Percentiles rank a stretch among this genome's conserved stretches.
phyloP scores from a whole-genome alignment of 2,329 filamentous ascomycete species.

The Falciphora oryzae region DNA sequence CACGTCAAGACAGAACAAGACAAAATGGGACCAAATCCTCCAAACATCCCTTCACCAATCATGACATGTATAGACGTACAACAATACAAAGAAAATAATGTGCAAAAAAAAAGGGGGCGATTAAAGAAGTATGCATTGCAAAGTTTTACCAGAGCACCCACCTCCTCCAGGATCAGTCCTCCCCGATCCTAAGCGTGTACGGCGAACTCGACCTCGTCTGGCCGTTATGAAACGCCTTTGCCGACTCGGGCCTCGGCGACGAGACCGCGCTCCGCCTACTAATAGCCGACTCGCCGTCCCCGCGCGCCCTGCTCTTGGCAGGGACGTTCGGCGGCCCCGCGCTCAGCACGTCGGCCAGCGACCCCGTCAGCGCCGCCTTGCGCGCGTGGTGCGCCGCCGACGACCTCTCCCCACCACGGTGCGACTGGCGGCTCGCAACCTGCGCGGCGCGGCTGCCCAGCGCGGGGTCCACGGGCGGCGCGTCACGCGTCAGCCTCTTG shows the following conservation, averaged over 20 bases:
- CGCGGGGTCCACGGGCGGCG: conserved; percentile 6
- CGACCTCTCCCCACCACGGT: neutral
- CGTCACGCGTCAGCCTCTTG: neutral
- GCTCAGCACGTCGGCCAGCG: conserved; percentile 1
- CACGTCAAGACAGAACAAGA: too few species aligned
- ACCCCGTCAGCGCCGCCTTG: neutral
- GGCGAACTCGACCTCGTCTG: conserved; percentile 8
- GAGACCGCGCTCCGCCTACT: neutral
- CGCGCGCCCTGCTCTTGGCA: neutral
- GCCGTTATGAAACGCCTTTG: neutral
- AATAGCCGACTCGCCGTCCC: neutral
- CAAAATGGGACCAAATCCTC: too few species aligned
- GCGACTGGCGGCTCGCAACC: neutral
- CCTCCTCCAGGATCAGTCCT: neutral
- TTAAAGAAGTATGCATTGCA: too few species aligned
- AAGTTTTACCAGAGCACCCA: too few species aligned
- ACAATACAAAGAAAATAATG: too few species aligned
- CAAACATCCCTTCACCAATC: too few species aligned
- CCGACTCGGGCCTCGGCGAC: neutral
- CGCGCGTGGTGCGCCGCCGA: neutral
- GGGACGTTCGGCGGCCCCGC: neutral
- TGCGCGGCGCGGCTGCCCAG: neutral
- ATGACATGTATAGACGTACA: too few species aligned
- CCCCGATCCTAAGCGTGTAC: conserved; percentile 10
- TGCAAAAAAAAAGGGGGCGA: too few species aligned